Evolutionary conservation across 805 yeast genomes (phyloP), one percentile per base, ranked within the genome.

Genomic region (Candida manassasensis): DNA sequence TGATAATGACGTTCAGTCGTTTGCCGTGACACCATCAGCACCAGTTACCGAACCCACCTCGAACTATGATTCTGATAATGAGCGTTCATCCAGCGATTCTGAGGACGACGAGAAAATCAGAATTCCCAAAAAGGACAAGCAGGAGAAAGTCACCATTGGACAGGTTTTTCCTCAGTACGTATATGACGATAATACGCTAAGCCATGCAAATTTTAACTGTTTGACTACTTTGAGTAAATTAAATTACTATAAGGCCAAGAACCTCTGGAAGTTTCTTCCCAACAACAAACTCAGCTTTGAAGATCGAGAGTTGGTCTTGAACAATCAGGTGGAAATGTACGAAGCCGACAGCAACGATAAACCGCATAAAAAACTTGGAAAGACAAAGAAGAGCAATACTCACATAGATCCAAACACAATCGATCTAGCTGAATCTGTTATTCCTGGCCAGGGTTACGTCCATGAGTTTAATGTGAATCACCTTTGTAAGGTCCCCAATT

Each of bases 131-230:
- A 21, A 30, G 7, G 33, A 21, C 8, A 30, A 30, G 22, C 33
- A 19, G 5, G 68, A 59, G 30, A 52, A 50, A 30, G 56, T 66
- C 21, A 59, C 65, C 1, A 44, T 65, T 3, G 46, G 53, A 19
- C 71, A 63, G 37, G 62, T 64, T 8, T 67, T 67, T 37, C 73
- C 73, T 13, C 61, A 60, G 27, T 64, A 62, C 41, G 70, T 67
- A 6, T 30, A 42, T 7, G 52, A 55, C 16, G 59, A 55, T 21
- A 39, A 56, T 1, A 63, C 59, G 9, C 40, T 57, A 25, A 56
- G 49, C 13, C 67, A 61, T 40, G 56, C 66, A 0, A 44, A 60
- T 11, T 67, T 67, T 44, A 59, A 61, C 30, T 38, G 61, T 6
- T 54, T 67, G 26, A 61, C 54, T 19, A 52, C 53, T 14, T 35